Conservation (phyloP, 306 rosid genomes). For the Cajanus cajan region DNA sequence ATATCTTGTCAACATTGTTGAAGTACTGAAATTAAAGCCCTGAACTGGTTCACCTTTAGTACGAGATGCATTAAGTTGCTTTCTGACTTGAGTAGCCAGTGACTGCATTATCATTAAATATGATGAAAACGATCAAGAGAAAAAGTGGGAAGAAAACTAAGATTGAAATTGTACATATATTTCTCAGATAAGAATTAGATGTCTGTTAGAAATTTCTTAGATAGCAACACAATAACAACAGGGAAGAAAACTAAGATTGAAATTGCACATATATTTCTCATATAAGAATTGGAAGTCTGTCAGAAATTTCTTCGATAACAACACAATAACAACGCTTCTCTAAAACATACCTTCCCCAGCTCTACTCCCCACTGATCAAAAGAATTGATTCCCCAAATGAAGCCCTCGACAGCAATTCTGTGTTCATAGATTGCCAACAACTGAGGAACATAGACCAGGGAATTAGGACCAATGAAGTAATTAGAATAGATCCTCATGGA, state of each 20-base stretch:
- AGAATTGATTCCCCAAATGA: constrained; percentile 94
- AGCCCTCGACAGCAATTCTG: constrained; percentile 93
- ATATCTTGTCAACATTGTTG: constrained; percentile 62
- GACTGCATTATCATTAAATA: constrained; percentile 53
- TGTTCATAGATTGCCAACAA: constrained; percentile 93
- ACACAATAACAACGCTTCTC: not conserved
- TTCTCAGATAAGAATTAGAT: constrained; percentile 22
- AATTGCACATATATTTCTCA: not conserved
- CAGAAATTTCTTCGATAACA: not conserved
- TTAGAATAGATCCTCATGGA: not conserved
- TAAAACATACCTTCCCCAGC: constrained; percentile 78
- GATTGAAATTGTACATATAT: not conserved
- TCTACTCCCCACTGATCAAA: constrained; percentile 99
- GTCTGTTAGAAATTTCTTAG: not conserved
- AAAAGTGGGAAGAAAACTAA: not conserved
- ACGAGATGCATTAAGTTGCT: constrained; percentile 79
- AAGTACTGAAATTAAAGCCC: constrained; percentile 82
- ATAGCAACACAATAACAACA: not conserved
- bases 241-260: not conserved
- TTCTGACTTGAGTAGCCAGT: constrained; percentile 82
- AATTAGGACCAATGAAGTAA: constrained; percentile 25
- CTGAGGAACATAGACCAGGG: constrained; percentile 40
- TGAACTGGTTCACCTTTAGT: constrained; percentile 65
- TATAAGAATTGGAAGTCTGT: constrained; percentile 19
- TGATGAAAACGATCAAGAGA: not conserved